Evolutionary conservation across 1,139 yeast species (phyloP).

Genomic region (Diutina mesorugosa): DNA sequence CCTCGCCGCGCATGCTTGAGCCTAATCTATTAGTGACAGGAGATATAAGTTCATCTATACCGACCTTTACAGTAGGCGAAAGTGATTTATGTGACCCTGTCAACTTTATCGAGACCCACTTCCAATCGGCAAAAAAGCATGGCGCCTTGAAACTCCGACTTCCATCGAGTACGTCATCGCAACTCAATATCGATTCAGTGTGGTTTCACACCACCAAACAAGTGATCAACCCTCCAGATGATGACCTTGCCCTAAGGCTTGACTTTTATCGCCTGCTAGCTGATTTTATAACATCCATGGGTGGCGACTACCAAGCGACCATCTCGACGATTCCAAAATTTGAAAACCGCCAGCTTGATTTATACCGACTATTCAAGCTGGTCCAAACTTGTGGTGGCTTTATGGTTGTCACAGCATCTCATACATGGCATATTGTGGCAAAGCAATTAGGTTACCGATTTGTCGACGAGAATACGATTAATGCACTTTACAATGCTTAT

Average conservation of each 20-base stretch:
- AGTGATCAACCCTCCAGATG: slow-evolving; percentile 15
- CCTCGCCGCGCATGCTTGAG: not conserved
- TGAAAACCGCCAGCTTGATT: slow-evolving; percentile 43
- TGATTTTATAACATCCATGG: slow-evolving; percentile 2
- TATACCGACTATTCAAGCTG: slow-evolving; percentile 35
- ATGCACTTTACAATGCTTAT: slow-evolving; percentile 52
- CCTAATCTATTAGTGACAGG: not conserved
- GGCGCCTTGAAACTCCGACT: not conserved
- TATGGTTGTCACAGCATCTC: slow-evolving; percentile 37
- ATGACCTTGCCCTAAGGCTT: slow-evolving; percentile 19
- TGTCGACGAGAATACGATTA: slow-evolving; percentile 57
- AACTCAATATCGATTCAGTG: slow-evolving; percentile 27
- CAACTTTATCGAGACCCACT: slow-evolving; percentile 24
- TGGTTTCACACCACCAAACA: slow-evolving; percentile 40
- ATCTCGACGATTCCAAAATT: slow-evolving; percentile 35
- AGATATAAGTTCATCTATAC: not conserved
- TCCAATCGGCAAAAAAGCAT: slow-evolving; percentile 7
- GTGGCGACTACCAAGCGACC: slow-evolving; percentile 3
- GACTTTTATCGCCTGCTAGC: slow-evolving; percentile 18
- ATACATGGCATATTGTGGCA: slow-evolving; percentile 57
- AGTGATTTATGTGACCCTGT: slow-evolving; percentile 6
- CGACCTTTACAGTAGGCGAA: not conserved
- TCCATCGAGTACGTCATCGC: not conserved
- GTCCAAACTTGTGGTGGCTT: slow-evolving; percentile 50
- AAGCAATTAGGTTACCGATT: slow-evolving; percentile 67